Evolutionary conservation across 2,329 filamentous ascomycete genomes (phyloP), one percentile per base, ranked within the genome.

Genomic region (Xylaria polymorpha): DNA sequence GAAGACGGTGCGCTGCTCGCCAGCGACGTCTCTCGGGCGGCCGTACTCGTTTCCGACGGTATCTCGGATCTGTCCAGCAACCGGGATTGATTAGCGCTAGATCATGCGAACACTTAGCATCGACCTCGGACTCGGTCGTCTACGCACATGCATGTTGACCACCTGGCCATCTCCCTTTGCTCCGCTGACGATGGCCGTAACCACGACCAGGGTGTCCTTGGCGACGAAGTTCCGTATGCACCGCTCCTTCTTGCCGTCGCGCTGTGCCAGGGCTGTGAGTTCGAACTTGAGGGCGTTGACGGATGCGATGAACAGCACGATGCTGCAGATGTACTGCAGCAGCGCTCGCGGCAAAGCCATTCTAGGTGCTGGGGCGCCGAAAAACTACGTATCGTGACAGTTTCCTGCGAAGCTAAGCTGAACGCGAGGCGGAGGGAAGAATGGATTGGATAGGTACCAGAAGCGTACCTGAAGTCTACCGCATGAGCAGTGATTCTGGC

Each of bases 211-310:
- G 73, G 96, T 97, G 79, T 98, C 94, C 82, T 90, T 92, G 70
- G 89, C 88, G 74, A 98, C 94, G 81, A 98, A 99, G 85, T 99
- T 99, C 80, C 95, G 90, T 81, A 99, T 92, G 85, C 96, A 99
- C 84, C 95, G 89, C 83, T 95, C 92, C 77, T 87, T 89, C 71
- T 85, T 85, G 76, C 91, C 89, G 80, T 88, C 85, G 67, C 83
- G 81, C 61, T 84, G 82, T 73, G 67, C 41, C 9, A 90, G 87
- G 53, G 94, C 93, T 76, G 88, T 83, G 70, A 99, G 89, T 78
- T 99, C 96, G 87, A 99, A 98, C 85, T 97, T 98, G 77, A 99
- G 90, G 68, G 94, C 94, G 74, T 86, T 81, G 72, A 84, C 83
- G 73, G 83, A 83, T 68, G 84, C 82, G 72, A 86, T 81, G 67